These are phyloP conservation scores for Tothia fuscella DNA, from an alignment of 2,329 filamentous ascomycete genomes.

Conservation along the genomic window DNA sequence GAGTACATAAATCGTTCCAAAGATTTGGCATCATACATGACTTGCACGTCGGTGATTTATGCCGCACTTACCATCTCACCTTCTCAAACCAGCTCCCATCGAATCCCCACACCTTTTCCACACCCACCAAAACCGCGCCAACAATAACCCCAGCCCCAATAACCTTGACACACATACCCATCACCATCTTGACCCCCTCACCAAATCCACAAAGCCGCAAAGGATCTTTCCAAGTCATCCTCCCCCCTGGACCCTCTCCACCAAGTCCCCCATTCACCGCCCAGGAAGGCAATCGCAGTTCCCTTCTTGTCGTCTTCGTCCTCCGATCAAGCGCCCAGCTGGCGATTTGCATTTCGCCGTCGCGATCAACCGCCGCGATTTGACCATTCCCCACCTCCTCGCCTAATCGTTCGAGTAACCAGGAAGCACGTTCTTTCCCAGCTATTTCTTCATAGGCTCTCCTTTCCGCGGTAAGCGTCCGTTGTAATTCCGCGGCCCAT, in stretches of 20 bases:
- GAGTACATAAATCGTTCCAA: too few relatives aligned
- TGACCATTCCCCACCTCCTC: conserved; percentile 6
- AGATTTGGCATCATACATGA: too few relatives aligned
- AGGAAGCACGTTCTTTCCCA: conserved; percentile 50
- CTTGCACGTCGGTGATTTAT: too few relatives aligned
- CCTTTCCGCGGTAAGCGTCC: conserved; percentile 62
- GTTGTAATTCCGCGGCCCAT: conserved; percentile 73
- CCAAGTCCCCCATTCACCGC: conserved; percentile 22
- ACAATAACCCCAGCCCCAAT: conserved; percentile 63
- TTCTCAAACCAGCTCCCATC: too few relatives aligned
- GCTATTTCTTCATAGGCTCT: conserved; percentile 53
- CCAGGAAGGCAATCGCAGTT: conserved; percentile 19
- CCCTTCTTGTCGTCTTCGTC: not conserved
- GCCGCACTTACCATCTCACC: too few relatives aligned
- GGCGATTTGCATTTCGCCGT: not conserved
- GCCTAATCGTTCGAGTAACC: conserved; percentile 52
- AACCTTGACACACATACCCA: conserved; percentile 60
- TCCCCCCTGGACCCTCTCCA: conserved; percentile 15
- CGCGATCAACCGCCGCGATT: not conserved
- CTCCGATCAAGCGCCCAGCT: not conserved
- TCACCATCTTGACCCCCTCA: conserved; percentile 50
- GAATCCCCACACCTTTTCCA: conserved; percentile 26
- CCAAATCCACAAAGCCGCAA: conserved; percentile 63
- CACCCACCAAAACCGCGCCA: conserved; percentile 52
- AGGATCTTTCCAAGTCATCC: conserved; percentile 54